Percentiles rank a stretch among this genome's conserved stretches.
phyloP scores from a whole-genome alignment of 768 basidiomycete species.

The Amanita pseudoporphyria region DNA sequence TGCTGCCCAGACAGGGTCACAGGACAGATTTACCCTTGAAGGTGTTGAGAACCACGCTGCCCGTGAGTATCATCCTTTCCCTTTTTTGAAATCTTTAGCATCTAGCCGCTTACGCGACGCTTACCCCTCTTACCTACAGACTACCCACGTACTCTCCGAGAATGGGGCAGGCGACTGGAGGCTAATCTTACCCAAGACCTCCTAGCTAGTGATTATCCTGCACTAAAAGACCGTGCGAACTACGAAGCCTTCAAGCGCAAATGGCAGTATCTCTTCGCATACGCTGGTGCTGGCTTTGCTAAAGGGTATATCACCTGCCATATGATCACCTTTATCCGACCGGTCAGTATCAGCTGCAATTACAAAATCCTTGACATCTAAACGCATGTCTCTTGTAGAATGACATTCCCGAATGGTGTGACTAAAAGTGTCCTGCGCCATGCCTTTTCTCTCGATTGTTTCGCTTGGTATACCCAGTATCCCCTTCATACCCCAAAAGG shows the following conservation, averaged over 20 bases:
- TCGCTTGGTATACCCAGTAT: neutral
- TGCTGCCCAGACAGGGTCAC: slow-evolving; percentile 58
- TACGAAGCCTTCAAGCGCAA: slow-evolving; percentile 70
- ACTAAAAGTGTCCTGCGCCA: slow-evolving; percentile 21
- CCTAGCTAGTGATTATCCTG: slow-evolving; percentile 50
- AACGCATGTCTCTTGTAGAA: slow-evolving; percentile 23
- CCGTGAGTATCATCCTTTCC: slow-evolving; percentile 35
- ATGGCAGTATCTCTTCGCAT: slow-evolving; percentile 79
- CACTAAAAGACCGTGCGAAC: slow-evolving; percentile 41
- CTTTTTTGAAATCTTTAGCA: neutral
- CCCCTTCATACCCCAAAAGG: neutral
- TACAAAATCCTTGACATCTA: slow-evolving; percentile 2
- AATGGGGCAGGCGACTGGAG: slow-evolving; percentile 78
- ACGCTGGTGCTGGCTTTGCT: slow-evolving; percentile 71
- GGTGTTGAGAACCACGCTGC: slow-evolving; percentile 79
- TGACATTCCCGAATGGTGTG: slow-evolving; percentile 39
- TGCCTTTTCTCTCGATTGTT: neutral
- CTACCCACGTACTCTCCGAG: slow-evolving; percentile 87
- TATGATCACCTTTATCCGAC: slow-evolving; percentile 67
- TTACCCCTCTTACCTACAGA: slow-evolving; percentile 25
- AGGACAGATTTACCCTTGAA: slow-evolving; percentile 74
- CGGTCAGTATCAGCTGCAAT: slow-evolving; percentile 28
- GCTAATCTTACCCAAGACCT: slow-evolving; percentile 50
- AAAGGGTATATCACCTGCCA: slow-evolving; percentile 78
- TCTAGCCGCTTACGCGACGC: neutral